Conservation (phyloP, 306 rosid genomes). For the Prinsepia uniflora region DNA sequence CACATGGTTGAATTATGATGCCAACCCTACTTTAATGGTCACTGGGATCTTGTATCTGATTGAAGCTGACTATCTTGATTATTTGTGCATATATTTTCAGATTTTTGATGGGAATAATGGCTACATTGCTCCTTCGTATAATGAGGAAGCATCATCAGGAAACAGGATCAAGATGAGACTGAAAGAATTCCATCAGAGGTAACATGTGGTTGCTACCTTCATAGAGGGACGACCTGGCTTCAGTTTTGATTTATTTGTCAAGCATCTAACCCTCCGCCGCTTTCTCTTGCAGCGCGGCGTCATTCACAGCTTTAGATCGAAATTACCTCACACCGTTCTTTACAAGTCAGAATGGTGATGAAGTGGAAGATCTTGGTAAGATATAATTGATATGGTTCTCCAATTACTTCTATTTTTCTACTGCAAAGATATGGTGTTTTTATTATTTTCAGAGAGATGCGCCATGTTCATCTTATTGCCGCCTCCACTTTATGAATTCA, state of each 20-base stretch:
- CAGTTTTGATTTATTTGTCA: constrained; percentile 8
- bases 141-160: constrained; percentile 75
- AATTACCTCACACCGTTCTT: constrained; percentile 96
- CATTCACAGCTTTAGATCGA: constrained; percentile 84
- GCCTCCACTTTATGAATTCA: background rate
- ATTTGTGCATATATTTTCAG: constrained; percentile 25
- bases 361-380: constrained; percentile 58
- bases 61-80: constrained; percentile 12
- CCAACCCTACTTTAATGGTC: background rate
- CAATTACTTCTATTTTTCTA: constrained; percentile 10
- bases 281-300: constrained; percentile 60
- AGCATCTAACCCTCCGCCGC: constrained; percentile 7
- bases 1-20: constrained; percentile 8
- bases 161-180: constrained; percentile 88
- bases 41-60: constrained; percentile 4
- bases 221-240: constrained; percentile 7
- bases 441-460: too few relatives aligned
- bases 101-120: constrained; percentile 56
- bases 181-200: constrained; percentile 91
- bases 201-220: constrained; percentile 5
- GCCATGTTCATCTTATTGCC: too few relatives aligned
- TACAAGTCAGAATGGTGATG: constrained; percentile 89
- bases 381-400: constrained; percentile 24
- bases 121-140: constrained; percentile 72
- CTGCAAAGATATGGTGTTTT: background rate